Conservation (phyloP, 345 rosid genomes). For the rapeseed (Brassica napus) region DNA sequence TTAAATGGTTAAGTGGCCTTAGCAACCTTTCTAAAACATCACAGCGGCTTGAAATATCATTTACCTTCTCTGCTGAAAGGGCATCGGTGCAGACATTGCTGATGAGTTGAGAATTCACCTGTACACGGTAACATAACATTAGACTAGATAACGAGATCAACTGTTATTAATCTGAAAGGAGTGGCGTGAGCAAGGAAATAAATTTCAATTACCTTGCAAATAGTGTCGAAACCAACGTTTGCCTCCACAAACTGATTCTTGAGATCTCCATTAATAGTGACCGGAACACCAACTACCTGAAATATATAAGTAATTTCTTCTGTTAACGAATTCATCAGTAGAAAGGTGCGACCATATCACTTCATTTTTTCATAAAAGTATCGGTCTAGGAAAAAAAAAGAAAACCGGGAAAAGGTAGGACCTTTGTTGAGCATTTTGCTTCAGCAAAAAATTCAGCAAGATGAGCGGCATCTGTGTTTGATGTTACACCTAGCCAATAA, state of each 20-base stretch:
- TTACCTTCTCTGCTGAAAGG: conserved; percentile 97
- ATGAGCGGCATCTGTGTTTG: conserved; percentile 98
- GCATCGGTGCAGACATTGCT: conserved; percentile 98
- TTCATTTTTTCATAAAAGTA: background rate
- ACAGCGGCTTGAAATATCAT: background rate
- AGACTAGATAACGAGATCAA: background rate
- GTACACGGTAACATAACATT: conserved; percentile 23
- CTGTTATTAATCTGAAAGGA: conserved; percentile 3
- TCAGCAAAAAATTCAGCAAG: conserved; percentile 96
- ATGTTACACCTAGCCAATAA: conserved; percentile 67
- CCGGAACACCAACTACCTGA: conserved; percentile 98
- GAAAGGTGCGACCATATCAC: background rate
- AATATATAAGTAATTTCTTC: conserved; percentile 2
- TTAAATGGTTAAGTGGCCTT: background rate
- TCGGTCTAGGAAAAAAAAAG: background rate
- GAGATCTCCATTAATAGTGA: conserved; percentile 94
- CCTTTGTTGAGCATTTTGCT: conserved; percentile 86
- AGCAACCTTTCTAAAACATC: background rate
- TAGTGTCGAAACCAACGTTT: conserved; percentile 94
- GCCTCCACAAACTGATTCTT: conserved; percentile 95
- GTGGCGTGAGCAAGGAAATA: background rate
- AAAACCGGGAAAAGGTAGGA: conserved; percentile 23
- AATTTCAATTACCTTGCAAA: conserved; percentile 66
- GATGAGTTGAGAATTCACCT: conserved; percentile 98
- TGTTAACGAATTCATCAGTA: background rate